Base-by-base conservation (phyloP, 441 rosid genomes). In the Omphalea diandra region DNA sequence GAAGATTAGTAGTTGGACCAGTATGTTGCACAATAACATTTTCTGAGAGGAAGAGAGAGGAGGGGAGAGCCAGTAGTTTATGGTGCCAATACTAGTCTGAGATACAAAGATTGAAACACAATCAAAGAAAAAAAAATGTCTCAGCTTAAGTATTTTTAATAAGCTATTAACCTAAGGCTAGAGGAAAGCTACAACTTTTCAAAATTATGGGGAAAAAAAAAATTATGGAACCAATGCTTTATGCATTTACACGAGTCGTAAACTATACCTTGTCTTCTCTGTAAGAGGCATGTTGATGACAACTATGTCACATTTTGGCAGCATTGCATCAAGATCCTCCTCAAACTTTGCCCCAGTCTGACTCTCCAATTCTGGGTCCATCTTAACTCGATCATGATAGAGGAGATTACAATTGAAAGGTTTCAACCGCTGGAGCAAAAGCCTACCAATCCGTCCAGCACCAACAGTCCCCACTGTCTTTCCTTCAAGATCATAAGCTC, bases 401-500 rank as follows among this genome's bases (percentile, higher is more conserved):
- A 94, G 83, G 18, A 91, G 90, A 76, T 88, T 89, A 65, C 99
- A 94, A 53, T 91, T 90, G 70, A 91, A 94, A 56, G 97, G 96
- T 73, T 94, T 94, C 82, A 94, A 76, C 68, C 97, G 75, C 62
- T 94, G 97, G 55, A 94, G 88, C 76, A 94, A 81, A 69, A 94
- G 97, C 83, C 29, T 88, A 29, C 97, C 97, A 65, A 94, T 94
- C 58, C 97, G 86, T 24, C 98, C 97, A 49, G 88, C 90, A 57
- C 97, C 97, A 18, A 91, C 85, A 22, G 98, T 94, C 44, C 96
- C 99, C 0, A 94, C 86, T 4, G 91, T 94, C 84, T 92, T 94
- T 46, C 97, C 99, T 79, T 94, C 97, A 10, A 94, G 93, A 83
- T 94, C 97, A 64, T 94, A 94, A 41, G 99, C 87, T 76, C 89